phyloP scores from a whole-genome alignment of 2,329 filamentous ascomycete species.

The Cladosporium phlei region DNA sequence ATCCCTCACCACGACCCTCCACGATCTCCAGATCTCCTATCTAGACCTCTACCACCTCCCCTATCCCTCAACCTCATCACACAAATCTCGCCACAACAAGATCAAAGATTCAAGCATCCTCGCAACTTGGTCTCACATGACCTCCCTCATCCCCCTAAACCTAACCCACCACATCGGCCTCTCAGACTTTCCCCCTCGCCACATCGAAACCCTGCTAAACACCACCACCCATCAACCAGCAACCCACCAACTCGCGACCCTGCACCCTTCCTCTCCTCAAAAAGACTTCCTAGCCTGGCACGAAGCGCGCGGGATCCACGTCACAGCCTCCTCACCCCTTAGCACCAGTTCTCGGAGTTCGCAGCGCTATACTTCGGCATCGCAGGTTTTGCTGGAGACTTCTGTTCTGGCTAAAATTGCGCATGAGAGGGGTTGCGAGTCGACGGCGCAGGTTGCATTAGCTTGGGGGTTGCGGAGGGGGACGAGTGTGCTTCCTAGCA shows the following conservation, averaged over 20 bases:
- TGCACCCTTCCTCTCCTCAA: conserved; percentile 65
- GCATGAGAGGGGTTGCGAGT: no score
- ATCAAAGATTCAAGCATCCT: conserved; percentile 27
- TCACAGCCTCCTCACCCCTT: conserved; percentile 50
- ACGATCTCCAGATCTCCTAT: conserved; percentile 37
- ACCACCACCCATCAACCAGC: conserved; percentile 45
- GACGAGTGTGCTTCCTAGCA: conserved; percentile 50
- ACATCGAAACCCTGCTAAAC: conserved; percentile 47
- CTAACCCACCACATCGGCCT: conserved; percentile 68
- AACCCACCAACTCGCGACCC: conserved; percentile 47
- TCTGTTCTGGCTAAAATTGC: no score
- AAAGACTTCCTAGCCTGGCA: conserved; percentile 50
- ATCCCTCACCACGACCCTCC: conserved; percentile 36
- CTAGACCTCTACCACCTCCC: conserved; percentile 46
- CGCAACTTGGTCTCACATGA: conserved; percentile 64
- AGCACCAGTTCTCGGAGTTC: no score
- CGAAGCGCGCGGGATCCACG: conserved; percentile 46
- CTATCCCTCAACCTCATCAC: conserved; percentile 34
- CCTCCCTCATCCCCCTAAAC: conserved; percentile 55
- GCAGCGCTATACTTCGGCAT: no score
- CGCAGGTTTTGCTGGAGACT: no score
- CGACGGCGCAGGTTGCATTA: conserved; percentile 42
- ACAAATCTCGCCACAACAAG: conserved; percentile 12
- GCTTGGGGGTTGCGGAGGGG: conserved; percentile 47
- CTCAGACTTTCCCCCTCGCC: conserved; percentile 63